Evolutionary conservation across 108 stramenopile species (phyloP), one percentile per base, ranked within the genome.

Genomic region (Nitzschia sp.): DNA sequence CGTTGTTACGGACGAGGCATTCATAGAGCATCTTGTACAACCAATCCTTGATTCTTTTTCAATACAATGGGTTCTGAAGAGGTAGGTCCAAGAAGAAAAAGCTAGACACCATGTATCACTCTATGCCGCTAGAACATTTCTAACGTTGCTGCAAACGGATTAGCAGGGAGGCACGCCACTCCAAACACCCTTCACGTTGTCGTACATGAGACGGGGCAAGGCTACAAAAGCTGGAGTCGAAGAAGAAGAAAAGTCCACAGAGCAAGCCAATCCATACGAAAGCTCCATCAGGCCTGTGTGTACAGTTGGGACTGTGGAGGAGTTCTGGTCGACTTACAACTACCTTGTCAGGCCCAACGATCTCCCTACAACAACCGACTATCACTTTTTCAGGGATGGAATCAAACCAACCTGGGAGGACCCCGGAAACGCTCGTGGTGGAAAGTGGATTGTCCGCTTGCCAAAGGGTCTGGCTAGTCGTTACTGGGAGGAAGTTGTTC

Each of bases 381-480:
- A 93, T 53, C 96, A 97, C 71, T 89, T 97, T 54, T 98, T 98
- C 71, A 84, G 93, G 10, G 82, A 92, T 46, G 96, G 95, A 34
- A 90, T 97, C 77, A 95, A 95, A 64, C 98, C 98, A 17, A 94
- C 95, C 0, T 98, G 98, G 98, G 98, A 98, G 69, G 98, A 97
- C 65, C 71, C 88, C 21, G 64, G 68, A 56, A 97, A 98, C 57
- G 71, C 80, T 55, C 78, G 82, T 43, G 98, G 98, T 21, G 98
- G 98, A 22, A 93, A 96, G 68, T 95, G 94, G 92, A 94, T 96
- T 57, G 76, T 98, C 26, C 91, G 97, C 20, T 75, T 97, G 11
- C 84, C 86, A 38, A 90, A 91, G 65, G 91, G 91, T 1, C 58
- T 92, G 46, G 89, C 89, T 0, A 80, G 81, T 37, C 88, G 90